Base-by-base conservation (phyloP, 2,329 filamentous ascomycete species). In the Botrytis cinerea region DNA sequence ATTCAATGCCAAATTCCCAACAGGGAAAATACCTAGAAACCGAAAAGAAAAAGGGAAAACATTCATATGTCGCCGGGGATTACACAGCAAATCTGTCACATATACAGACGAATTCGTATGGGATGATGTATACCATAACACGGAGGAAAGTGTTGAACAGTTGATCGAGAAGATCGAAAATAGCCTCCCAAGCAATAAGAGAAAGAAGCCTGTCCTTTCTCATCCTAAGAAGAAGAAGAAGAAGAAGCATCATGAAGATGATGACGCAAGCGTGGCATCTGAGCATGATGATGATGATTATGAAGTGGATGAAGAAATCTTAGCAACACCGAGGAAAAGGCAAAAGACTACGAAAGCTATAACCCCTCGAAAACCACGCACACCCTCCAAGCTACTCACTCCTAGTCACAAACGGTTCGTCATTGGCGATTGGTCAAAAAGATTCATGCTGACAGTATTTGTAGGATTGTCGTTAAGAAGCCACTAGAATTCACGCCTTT, bases 401-500 rank as follows among this genome's bases (percentile, higher is more conserved):
- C 90, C 90, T 28, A 89, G 88, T 43, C 87, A 92, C 77, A 92
- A 90, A 79, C 86, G 90, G 84, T 85, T 82, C 71, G 75, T 66
- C 38, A 22, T 32, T n/a, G 9, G 6, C 45, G 48, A 28, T 45
- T 40, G 38, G 9, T 5, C 28, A 2, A 8, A 12, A 48, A 16
- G 61, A 71, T 76, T 22, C 73, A 38, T 51, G 45, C 28, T 70
- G 18, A 48, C 57, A 18, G 4, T 48, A n/a, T 28, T 40, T 73
- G 40, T 72, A 86, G 87, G 75, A 90, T 94, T 57, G 83, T 93
- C 57, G 84, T 95, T 60, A 97, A 97, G 81, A 97, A 95, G 79
- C 92, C 93, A 8, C 88, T 99, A 51, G 95, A 98, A 80, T 98
- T 98, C 79, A 99, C 96, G 0, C 96, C 96, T 0, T 85, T 99